phyloP scores from a whole-genome alignment of 345 rosid genomes.

The Microthlaspi erraticum region DNA sequence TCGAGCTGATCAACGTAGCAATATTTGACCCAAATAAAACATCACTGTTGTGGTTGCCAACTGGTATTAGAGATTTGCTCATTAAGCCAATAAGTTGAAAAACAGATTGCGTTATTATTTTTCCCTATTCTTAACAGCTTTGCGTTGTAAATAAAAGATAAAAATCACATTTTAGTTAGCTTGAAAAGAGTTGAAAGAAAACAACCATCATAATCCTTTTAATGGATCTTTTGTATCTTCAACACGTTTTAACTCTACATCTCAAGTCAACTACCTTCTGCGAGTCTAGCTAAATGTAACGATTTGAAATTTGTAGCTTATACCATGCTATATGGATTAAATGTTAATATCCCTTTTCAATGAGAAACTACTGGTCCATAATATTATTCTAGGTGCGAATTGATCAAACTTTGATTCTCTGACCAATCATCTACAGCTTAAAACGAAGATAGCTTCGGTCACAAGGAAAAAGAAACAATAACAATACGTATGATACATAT shows the following conservation, averaged over 20 bases:
- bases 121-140: too few relatives aligned
- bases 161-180: not conserved
- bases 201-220: not conserved
- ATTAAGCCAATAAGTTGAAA: not conserved
- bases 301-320: too few relatives aligned
- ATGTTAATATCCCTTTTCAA: not conserved
- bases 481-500: not conserved
- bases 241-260: not conserved
- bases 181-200: not conserved
- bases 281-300: not conserved
- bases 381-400: not conserved
- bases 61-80: not conserved
- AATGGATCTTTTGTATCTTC: not conserved
- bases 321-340: too few relatives aligned
- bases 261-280: not conserved
- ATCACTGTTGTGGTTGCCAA: constrained; percentile 6
- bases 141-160: too few relatives aligned
- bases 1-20: constrained; percentile 8
- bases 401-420: constrained; percentile 17
- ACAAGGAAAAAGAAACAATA: constrained; percentile 1
- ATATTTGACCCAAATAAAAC: constrained; percentile 33
- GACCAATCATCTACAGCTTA: not conserved
- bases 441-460: constrained; percentile 25
- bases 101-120: not conserved
- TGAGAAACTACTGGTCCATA: not conserved